These are phyloP conservation scores for Penicillium paradoxum DNA, from an alignment of 495 filamentous ascomycete species.

Conservation along the genomic window DNA sequence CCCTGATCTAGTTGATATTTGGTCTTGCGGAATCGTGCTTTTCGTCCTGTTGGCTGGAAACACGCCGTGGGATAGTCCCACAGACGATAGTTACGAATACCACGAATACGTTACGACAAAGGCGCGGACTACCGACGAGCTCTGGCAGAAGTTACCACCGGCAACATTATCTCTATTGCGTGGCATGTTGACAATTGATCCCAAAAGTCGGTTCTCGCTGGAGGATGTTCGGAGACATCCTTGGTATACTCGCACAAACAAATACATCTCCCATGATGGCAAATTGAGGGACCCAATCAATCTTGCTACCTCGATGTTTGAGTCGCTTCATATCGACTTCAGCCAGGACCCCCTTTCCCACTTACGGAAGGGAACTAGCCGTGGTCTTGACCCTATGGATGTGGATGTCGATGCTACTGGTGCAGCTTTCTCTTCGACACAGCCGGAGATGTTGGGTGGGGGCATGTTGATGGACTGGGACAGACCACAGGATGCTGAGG, in stretches of 20 bases:
- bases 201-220: constrained; percentile 72
- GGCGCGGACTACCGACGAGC: constrained; percentile 72
- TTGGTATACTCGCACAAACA: constrained; percentile 87
- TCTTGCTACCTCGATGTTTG: constrained; percentile 88
- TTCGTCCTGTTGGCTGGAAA: constrained; percentile 95
- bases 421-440: constrained; percentile 59
- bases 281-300: constrained; percentile 72
- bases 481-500: constrained; percentile 47
- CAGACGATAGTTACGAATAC: constrained; percentile 72
- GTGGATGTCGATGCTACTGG: constrained; percentile 46
- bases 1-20: constrained; percentile 84
- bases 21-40: constrained; percentile 94
- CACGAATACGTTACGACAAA: constrained; percentile 76
- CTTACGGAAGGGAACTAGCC: constrained; percentile 35
- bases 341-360: constrained; percentile 55
- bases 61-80: constrained; percentile 96
- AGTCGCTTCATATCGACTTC: constrained; percentile 89
- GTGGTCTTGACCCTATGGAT: constrained; percentile 45
- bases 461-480: constrained; percentile 78
- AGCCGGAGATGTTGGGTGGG: constrained; percentile 68
- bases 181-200: constrained; percentile 87
- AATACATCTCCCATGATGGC: constrained; percentile 66
- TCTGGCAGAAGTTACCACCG: constrained; percentile 76
- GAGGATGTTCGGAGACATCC: constrained; percentile 87
- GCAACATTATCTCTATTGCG: constrained; percentile 82